These are phyloP conservation scores for Coprinopsis strossmayeri DNA, from an alignment of 768 basidiomycete species.

Conservation along the genomic window DNA sequence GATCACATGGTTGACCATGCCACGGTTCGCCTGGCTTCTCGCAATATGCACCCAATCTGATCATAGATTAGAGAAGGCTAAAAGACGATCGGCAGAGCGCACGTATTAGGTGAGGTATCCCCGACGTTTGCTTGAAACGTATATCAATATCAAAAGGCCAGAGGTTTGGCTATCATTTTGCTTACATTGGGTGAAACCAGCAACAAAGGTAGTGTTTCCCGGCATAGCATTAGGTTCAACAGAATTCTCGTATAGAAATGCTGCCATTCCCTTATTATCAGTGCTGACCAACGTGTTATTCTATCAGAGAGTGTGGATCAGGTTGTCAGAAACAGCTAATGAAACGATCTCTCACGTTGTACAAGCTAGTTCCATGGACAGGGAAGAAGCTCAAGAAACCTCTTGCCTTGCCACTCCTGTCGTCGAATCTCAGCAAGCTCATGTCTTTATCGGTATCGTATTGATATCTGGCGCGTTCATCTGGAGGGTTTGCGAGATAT, in stretches of 20 bases:
- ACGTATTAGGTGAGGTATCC: constrained; percentile 78
- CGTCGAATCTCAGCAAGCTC: constrained; percentile 61
- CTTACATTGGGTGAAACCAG: constrained; percentile 70
- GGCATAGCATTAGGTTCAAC: constrained; percentile 62
- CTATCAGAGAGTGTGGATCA: constrained; percentile 27
- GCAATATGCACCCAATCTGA: constrained; percentile 65
- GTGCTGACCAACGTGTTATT: constrained; percentile 78
- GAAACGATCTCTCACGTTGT: constrained; percentile 22
- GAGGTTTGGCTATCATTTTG: constrained; percentile 7
- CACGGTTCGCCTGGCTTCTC: constrained; percentile 65
- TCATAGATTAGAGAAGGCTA: constrained; percentile 8
- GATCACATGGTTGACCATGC: constrained; percentile 65
- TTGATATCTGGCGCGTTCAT: constrained; percentile 59
- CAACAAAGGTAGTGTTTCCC: constrained; percentile 64
- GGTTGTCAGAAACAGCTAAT: background rate
- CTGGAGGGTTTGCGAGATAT: constrained; percentile 68
- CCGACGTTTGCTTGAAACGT: constrained; percentile 62
- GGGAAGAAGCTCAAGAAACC: constrained; percentile 73
- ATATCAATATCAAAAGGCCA: constrained; percentile 5
- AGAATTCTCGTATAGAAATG: constrained; percentile 66
- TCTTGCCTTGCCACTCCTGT: constrained; percentile 46
- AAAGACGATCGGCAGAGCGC: constrained; percentile 20
- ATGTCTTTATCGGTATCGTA: constrained; percentile 73
- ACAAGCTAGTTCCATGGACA: constrained; percentile 78
- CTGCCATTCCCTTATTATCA: constrained; percentile 87